phyloP scores from a whole-genome alignment of 306 rosid genomes.

The Datisca glomerata region DNA sequence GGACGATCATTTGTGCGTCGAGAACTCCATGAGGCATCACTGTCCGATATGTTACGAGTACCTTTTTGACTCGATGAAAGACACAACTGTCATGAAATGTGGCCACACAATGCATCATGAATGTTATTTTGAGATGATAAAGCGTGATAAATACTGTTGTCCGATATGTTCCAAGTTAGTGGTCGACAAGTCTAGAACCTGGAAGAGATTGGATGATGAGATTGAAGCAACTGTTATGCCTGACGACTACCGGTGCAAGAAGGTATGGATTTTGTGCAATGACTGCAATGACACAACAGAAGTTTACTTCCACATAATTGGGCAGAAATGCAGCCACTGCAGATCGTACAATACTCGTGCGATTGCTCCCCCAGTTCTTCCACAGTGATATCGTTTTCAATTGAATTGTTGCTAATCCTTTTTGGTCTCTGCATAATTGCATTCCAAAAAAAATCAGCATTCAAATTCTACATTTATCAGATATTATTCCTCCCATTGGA shows the following conservation, averaged over 20 bases:
- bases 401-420: too few species aligned
- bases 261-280: constrained; percentile 97
- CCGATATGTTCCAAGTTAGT: constrained; percentile 89
- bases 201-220: constrained; percentile 97
- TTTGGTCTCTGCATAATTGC: too few species aligned
- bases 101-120: constrained; percentile 94
- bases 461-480: too few species aligned
- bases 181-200: constrained; percentile 65
- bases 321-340: constrained; percentile 94
- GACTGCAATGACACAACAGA: constrained; percentile 96
- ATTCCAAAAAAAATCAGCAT: too few species aligned
- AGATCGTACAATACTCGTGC: constrained; percentile 83
- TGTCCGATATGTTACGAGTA: constrained; percentile 87
- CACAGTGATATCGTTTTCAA: too few species aligned
- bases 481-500: too few species aligned
- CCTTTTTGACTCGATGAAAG: constrained; percentile 26
- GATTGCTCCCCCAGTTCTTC: constrained; percentile 89
- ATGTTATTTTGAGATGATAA: constrained; percentile 72
- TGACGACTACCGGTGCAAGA: constrained; percentile 63
- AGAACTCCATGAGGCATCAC: constrained; percentile 95
- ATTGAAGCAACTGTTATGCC: constrained; percentile 90
- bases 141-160: constrained; percentile 68
- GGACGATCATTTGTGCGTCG: constrained; percentile 77
- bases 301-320: constrained; percentile 75
- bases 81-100: constrained; percentile 22